These are phyloP conservation scores for Gelatoporia subvermispora DNA, from an alignment of 768 basidiomycete genomes.

Conservation along the genomic window DNA sequence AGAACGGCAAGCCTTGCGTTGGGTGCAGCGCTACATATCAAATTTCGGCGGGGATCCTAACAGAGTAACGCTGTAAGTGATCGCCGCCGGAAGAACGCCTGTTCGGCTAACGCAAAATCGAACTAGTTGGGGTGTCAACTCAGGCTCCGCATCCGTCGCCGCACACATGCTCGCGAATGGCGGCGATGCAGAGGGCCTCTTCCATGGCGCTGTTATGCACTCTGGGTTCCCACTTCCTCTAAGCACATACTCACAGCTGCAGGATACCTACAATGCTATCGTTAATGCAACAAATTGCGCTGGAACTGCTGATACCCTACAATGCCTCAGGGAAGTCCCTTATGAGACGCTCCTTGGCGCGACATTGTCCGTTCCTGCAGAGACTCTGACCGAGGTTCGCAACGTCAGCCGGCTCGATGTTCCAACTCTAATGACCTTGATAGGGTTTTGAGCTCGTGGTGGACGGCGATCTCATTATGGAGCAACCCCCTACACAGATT, in stretches of 20 bases:
- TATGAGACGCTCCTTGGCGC: constrained; percentile 26
- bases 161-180: constrained; percentile 25
- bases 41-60: constrained; percentile 39
- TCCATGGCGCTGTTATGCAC: constrained; percentile 34
- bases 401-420: too few species aligned
- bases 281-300: constrained; percentile 34
- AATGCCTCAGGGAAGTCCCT: constrained; percentile 36
- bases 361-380: constrained; percentile 26
- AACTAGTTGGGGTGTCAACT: constrained; percentile 30
- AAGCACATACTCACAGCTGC: constrained; percentile 16
- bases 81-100: too few species aligned
- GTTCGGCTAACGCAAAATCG: neutral
- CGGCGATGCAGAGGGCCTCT: constrained; percentile 22
- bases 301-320: constrained; percentile 29
- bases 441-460: too few species aligned
- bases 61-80: constrained; percentile 35
- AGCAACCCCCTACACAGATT: too few species aligned
- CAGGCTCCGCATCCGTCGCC: constrained; percentile 32
- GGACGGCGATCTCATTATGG: too few species aligned
- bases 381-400: constrained; percentile 16
- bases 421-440: too few species aligned
- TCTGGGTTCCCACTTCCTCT: constrained; percentile 12
- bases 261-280: constrained; percentile 35
- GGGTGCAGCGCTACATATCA: constrained; percentile 34
- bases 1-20: constrained; percentile 29